Evolutionary conservation across 2,329 filamentous ascomycete genomes (phyloP), one percentile per base, ranked within the genome.

Genomic region (Cladosporium sp.): DNA sequence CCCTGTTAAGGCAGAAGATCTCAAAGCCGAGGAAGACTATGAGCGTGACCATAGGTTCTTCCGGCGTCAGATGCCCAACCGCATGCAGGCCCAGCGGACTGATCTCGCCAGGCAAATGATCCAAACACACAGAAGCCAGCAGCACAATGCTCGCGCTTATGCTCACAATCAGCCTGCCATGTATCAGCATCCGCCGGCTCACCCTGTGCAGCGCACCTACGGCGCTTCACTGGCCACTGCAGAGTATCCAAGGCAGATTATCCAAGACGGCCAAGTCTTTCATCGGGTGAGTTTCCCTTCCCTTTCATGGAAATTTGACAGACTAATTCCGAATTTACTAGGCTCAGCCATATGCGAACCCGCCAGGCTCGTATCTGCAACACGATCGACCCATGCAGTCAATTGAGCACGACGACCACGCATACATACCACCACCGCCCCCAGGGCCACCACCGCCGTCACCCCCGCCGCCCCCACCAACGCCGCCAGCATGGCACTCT

Each of bases 11-110:
- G 66, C 67, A 26, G 71, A 71, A 28, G 74, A 76, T 58, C 63
- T 74, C 26, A 71, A 71, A 36, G 72, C 73, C 32, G 74, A 76
- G 62, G 74, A 71, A 49, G 59, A 66, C 41, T 70, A 71, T 64
- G 74, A 75, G 38, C 66, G 66, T 28, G 21, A 59, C 68, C 70
- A 30, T 68, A 63, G 61, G 44, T 44, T 11, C 69, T 70, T 60
- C 52, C 52, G 18, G n/a, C 57, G 57, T 28, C 24, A 7, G 4
- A 11, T 18, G 7, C n/a, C 52, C 10, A 36, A 26, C 14, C 59
- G 36, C n/a, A 51, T 30, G 12, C 18, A 47, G 12, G 26, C 65
- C 15, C 49, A 68, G 28, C 69, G 60, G 15, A 67, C 55, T 15
- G 38, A 65, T 14, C 59, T 71, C 34, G 70, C 67, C 8, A 68